Percentiles rank a stretch among this genome's conserved stretches.
phyloP scores from a whole-genome alignment of 169 alveolate species.

The Theileria parva region DNA sequence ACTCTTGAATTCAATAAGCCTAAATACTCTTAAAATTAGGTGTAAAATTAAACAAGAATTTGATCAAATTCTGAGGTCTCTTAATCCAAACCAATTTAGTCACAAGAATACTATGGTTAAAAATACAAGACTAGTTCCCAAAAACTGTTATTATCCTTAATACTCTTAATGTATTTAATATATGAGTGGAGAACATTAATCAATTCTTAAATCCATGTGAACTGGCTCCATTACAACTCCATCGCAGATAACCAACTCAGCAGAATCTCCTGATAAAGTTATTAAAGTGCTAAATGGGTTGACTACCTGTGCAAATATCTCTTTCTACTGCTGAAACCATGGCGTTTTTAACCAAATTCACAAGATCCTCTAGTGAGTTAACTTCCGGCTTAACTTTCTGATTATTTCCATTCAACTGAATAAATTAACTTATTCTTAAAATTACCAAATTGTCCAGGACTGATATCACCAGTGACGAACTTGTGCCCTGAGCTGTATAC shows the following conservation, averaged over 20 bases:
- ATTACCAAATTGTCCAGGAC: conserved; percentile 84
- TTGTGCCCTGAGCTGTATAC: conserved; percentile 90
- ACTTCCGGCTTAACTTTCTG: conserved; percentile 36
- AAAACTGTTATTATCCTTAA: neutral
- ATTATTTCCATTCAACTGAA: conserved; percentile 74
- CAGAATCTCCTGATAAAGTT: conserved; percentile 55
- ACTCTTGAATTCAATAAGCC: conserved; percentile 33
- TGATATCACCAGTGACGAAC: conserved; percentile 84
- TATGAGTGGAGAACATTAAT: neutral
- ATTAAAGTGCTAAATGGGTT: neutral
- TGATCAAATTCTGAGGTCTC: conserved; percentile 26
- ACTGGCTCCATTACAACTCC: conserved; percentile 63
- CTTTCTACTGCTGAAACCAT: conserved; percentile 91
- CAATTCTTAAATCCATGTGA: conserved; percentile 56
- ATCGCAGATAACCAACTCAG: conserved; percentile 58
- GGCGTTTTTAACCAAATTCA: conserved; percentile 87
- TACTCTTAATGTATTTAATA: neutral
- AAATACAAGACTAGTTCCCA: neutral
- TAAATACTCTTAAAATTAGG: conserved; percentile 47
- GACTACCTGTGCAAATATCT: conserved; percentile 90
- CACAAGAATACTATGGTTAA: neutral
- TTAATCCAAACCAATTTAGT: neutral
- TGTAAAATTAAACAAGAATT: conserved; percentile 53
- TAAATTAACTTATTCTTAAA: neutral
- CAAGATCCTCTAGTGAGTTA: conserved; percentile 74